Percentiles rank a stretch among this genome's conserved stretches.
phyloP scores from a whole-genome alignment of 495 filamentous ascomycete genomes.

The Talaromyces nanjingensis region DNA sequence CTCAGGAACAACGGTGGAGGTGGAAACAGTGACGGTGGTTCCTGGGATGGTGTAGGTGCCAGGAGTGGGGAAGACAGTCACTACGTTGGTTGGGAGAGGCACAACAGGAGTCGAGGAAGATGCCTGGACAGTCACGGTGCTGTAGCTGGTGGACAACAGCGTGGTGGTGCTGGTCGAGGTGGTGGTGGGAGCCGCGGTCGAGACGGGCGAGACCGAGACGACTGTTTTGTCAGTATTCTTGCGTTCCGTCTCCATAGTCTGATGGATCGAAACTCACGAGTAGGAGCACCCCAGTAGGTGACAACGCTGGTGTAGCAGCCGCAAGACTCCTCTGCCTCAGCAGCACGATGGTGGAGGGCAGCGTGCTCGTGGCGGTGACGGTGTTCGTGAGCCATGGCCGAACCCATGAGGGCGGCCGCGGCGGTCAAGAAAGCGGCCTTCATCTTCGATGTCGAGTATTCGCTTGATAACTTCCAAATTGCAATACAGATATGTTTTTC shows the following conservation, averaged over 20 bases:
- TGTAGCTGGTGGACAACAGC: slow-evolving; percentile 32
- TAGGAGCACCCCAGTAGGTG: slow-evolving; percentile 51
- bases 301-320: slow-evolving; percentile 65
- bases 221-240: slow-evolving; percentile 12
- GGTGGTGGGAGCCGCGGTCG: slow-evolving; percentile 15
- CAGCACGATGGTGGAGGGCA: slow-evolving; percentile 46
- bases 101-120: slow-evolving; percentile 18
- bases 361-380: slow-evolving; percentile 56
- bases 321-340: slow-evolving; percentile 41
- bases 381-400: slow-evolving; percentile 53
- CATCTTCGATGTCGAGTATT: slow-evolving; percentile 37
- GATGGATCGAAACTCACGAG: slow-evolving; percentile 38
- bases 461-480: neutral
- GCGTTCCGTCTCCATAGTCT: neutral
- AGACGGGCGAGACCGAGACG: slow-evolving; percentile 22
- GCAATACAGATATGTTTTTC: slow-evolving; percentile 7
- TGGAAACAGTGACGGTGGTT: slow-evolving; percentile 61
- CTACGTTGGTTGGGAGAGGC: slow-evolving; percentile 53
- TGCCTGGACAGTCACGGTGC: slow-evolving; percentile 29
- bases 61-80: slow-evolving; percentile 62
- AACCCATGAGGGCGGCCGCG: slow-evolving; percentile 58
- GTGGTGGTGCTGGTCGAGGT: slow-evolving; percentile 29
- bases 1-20: slow-evolving; percentile 59
- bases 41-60: slow-evolving; percentile 78
- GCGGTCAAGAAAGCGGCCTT: slow-evolving; percentile 61